These are phyloP conservation scores for Pseudisothecium myosuroides DNA, from an alignment of 225 moss, liverwort and hornwort species.

Conservation along the genomic window DNA sequence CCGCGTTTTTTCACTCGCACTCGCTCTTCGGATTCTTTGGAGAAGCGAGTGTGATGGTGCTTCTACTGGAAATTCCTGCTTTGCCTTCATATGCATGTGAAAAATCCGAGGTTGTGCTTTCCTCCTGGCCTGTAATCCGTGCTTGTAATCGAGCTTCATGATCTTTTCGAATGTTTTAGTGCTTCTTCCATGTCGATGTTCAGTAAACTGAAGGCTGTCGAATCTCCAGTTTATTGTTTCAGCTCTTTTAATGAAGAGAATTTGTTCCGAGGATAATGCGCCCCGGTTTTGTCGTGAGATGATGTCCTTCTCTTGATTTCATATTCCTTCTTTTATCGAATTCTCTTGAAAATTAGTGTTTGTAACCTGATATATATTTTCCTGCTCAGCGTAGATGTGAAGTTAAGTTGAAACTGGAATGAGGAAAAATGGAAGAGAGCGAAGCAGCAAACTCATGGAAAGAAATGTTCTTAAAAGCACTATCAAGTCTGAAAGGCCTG, in stretches of 20 bases:
- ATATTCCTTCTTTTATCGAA: neutral
- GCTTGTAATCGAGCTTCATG: neutral
- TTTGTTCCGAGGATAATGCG: neutral
- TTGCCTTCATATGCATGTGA: neutral
- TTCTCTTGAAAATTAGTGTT: neutral
- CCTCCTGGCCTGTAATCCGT: neutral
- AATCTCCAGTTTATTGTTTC: neutral
- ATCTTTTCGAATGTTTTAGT: neutral
- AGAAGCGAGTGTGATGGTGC: neutral
- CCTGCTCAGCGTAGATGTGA: neutral
- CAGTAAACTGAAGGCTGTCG: neutral
- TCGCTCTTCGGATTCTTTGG: neutral
- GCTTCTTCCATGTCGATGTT: neutral
- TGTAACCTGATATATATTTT: neutral
- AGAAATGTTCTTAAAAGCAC: slow-evolving; percentile 35
- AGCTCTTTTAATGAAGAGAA: neutral
- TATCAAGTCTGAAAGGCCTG: slow-evolving; percentile 29
- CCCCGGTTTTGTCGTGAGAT: neutral
- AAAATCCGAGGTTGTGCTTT: neutral
- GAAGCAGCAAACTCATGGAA: slow-evolving; percentile 34
- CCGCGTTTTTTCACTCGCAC: neutral
- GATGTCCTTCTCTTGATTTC: neutral
- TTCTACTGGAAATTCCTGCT: neutral
- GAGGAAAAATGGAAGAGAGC: slow-evolving; percentile 12
- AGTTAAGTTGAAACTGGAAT: neutral